A percentile compares a stretch with the other conserved stretches of the same genome.
phyloP scores from a whole-genome alignment of 345 rosid species.

The Hibiscus mutabilis region DNA sequence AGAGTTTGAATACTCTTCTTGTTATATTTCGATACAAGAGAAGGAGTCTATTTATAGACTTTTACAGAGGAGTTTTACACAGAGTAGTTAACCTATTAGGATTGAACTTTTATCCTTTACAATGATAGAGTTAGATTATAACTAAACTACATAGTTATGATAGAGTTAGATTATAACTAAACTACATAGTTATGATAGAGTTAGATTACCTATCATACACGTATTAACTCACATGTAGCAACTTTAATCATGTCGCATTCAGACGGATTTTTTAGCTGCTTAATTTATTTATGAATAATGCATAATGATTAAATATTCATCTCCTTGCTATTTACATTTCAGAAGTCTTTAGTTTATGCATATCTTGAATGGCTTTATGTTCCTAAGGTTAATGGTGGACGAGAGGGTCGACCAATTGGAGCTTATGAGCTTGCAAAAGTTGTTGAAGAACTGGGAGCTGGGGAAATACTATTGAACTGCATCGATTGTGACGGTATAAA shows the following conservation, averaged over 20 bases:
- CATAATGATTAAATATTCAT: background rate
- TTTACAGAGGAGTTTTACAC: too few species aligned
- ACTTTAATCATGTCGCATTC: background rate
- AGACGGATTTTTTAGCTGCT: background rate
- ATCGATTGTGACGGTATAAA: constrained; percentile 86
- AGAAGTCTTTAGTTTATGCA: background rate
- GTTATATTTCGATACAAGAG: too few species aligned
- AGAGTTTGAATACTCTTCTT: too few species aligned
- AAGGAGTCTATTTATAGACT: too few species aligned
- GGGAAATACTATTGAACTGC: constrained; percentile 93
- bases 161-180: too few species aligned
- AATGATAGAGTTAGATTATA: too few species aligned
- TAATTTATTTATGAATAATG: background rate
- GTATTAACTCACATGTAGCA: too few species aligned
- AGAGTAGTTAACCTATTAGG: too few species aligned
- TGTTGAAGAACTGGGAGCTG: constrained; percentile 93
- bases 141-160: too few species aligned
- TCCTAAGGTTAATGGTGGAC: constrained; percentile 82
- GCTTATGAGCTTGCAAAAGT: constrained; percentile 97
- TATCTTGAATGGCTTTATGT: background rate
- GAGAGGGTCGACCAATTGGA: constrained; percentile 95
- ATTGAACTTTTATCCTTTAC: too few species aligned
- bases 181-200: too few species aligned
- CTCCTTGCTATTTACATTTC: background rate
- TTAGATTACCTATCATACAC: too few species aligned